Conservation (phyloP, 495 filamentous ascomycete genomes). For the Aspergillus leporis region DNA sequence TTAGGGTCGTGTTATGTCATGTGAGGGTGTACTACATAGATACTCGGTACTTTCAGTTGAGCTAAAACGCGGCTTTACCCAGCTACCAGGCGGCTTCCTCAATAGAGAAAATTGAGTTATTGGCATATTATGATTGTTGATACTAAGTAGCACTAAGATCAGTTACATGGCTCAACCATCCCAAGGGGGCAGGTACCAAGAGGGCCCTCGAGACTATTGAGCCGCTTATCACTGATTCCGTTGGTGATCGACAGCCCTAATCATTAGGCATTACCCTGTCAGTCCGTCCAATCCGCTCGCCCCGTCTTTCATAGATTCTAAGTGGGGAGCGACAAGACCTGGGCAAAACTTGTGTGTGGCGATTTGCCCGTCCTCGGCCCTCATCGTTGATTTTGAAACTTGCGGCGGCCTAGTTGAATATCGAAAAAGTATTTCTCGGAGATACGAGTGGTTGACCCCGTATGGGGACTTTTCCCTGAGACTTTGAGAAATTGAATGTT, state of each 20-base stretch:
- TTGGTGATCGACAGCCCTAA: neutral
- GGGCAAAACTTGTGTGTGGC: neutral
- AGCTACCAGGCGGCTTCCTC: neutral
- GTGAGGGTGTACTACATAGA: neutral
- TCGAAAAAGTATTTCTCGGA: neutral
- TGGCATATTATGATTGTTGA: neutral
- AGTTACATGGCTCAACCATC: neutral
- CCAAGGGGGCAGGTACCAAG: neutral
- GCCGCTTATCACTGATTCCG: slow-evolving; percentile 1
- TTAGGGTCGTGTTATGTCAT: too few species aligned
- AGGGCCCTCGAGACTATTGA: neutral
- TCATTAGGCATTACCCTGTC: neutral
- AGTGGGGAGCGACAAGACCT: neutral
- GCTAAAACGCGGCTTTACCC: neutral
- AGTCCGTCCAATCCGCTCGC: neutral
- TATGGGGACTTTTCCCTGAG: neutral
- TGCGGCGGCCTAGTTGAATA: neutral
- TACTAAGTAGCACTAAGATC: neutral
- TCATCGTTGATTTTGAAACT: neutral
- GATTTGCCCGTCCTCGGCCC: neutral
- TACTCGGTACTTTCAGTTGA: neutral
- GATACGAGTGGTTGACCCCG: neutral
- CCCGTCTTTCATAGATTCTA: neutral
- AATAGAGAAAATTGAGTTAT: neutral
- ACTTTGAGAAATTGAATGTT: neutral